A percentile compares a stretch with the other conserved stretches of the same genome.
These are phyloP conservation scores for Leptographium lundbergii DNA, from an alignment of 2,329 filamentous ascomycete species.

Conservation along the genomic window DNA sequence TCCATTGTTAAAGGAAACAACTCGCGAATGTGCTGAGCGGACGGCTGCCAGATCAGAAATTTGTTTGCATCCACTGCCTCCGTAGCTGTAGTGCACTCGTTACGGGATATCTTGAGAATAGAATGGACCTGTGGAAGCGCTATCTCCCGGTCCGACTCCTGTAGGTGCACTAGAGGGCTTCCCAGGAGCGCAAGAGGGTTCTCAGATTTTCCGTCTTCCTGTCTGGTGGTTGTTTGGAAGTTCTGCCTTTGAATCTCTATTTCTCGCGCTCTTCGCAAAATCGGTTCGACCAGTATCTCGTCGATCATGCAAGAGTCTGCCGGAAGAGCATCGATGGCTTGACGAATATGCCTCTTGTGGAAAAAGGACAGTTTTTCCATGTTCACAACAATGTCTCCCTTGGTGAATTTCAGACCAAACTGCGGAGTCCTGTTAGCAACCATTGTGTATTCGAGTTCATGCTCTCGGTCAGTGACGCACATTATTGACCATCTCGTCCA, in stretches of 20 bases:
- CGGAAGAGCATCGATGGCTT: slow-evolving; percentile 8
- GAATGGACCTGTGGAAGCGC: slow-evolving; percentile 4
- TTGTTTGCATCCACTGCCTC: slow-evolving; percentile 11
- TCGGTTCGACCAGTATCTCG: slow-evolving; percentile 12
- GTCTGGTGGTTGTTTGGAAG: neutral
- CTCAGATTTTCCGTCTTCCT: neutral
- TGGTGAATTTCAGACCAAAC: slow-evolving; percentile 62
- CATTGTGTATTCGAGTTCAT: neutral
- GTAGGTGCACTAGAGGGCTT: neutral
- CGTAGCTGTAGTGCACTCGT: slow-evolving; percentile 3
- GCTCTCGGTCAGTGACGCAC: slow-evolving; percentile 29
- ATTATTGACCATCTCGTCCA: slow-evolving; percentile 57
- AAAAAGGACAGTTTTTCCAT: slow-evolving; percentile 70
- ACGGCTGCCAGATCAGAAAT: slow-evolving; percentile 17
- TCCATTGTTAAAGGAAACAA: slow-evolving; percentile 1
- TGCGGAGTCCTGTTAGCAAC: neutral
- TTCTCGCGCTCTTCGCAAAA: slow-evolving; percentile 10
- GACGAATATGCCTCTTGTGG: slow-evolving; percentile 32
- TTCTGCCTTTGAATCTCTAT: slow-evolving; percentile 7
- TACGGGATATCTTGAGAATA: slow-evolving; percentile 11
- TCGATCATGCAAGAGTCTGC: slow-evolving; percentile 7
- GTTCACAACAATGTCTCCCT: slow-evolving; percentile 75
- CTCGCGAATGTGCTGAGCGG: neutral
- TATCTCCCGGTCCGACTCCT: neutral
- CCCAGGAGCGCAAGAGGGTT: slow-evolving; percentile 1